Conservation (phyloP, 768 basidiomycete genomes). For the Rhizopogon roseolus region DNA sequence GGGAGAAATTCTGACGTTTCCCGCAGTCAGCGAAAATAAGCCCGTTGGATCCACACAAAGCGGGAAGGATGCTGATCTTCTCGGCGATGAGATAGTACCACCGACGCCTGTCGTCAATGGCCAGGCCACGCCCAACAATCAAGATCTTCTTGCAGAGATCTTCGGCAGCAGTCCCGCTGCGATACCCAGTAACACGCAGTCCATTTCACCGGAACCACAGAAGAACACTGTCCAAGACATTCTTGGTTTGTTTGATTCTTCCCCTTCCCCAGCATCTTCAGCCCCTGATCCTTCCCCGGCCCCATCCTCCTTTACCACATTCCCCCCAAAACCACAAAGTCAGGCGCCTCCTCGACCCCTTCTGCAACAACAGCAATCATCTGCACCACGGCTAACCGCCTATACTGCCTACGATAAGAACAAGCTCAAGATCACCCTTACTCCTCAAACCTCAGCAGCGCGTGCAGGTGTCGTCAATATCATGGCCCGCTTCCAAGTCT, state of each 20-base stretch:
- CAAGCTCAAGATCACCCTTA: constrained; percentile 82
- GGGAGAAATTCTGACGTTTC: constrained; percentile 1
- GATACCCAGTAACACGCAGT: constrained; percentile 28
- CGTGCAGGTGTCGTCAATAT: constrained; percentile 92
- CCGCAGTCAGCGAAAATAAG: constrained; percentile 87
- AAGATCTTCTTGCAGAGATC: constrained; percentile 89
- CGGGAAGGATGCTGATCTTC: constrained; percentile 76
- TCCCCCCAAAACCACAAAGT: constrained; percentile 34
- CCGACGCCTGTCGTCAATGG: constrained; percentile 39
- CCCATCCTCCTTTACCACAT: constrained; percentile 25
- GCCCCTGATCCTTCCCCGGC: constrained; percentile 5
- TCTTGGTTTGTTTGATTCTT: constrained; percentile 76
- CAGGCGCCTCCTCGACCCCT: constrained; percentile 29
- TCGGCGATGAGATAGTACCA: constrained; percentile 68
- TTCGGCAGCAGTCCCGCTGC: constrained; percentile 55
- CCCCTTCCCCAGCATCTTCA: constrained; percentile 30
- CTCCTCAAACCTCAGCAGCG: constrained; percentile 74
- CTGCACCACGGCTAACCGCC: constrained; percentile 51
- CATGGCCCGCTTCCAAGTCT: constrained; percentile 78
- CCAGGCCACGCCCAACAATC: constrained; percentile 54
- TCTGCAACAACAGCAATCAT: constrained; percentile 29
- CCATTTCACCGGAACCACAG: constrained; percentile 42
- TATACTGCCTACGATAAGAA: constrained; percentile 94
- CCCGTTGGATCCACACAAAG: constrained; percentile 88
- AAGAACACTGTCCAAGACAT: constrained; percentile 82